Evolutionary conservation across 2,329 filamentous ascomycete genomes (phyloP).

Genomic region (Cordyceps cateniannulata): DNA sequence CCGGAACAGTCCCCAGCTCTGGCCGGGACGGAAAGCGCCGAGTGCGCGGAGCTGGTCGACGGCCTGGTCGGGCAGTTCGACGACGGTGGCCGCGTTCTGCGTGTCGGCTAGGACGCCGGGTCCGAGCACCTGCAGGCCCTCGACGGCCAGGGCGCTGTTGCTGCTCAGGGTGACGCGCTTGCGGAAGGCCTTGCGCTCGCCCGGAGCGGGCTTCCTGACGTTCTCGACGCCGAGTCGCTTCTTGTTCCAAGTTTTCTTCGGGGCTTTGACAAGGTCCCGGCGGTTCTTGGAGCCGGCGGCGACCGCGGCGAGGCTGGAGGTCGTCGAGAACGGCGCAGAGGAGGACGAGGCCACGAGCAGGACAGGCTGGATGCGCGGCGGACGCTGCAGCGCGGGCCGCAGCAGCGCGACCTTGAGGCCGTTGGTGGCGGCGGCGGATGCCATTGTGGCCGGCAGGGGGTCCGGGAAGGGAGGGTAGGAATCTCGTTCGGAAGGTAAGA

Average conservation of each 20-base stretch:
- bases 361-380: constrained; percentile 28
- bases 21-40: constrained; percentile 85
- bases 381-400: constrained; percentile 26
- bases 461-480: neutral
- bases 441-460: constrained; percentile 17
- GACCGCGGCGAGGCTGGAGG: constrained; percentile 21
- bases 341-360: constrained; percentile 16
- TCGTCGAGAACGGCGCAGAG: constrained; percentile 37
- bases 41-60: constrained; percentile 77
- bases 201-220: constrained; percentile 56
- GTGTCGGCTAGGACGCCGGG: constrained; percentile 46
- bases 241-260: constrained; percentile 44
- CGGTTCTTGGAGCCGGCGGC: constrained; percentile 27
- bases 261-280: constrained; percentile 30
- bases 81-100: constrained; percentile 57
- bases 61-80: constrained; percentile 60
- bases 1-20: constrained; percentile 83
- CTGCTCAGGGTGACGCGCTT: constrained; percentile 92
- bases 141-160: constrained; percentile 78
- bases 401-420: constrained; percentile 36
- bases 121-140: constrained; percentile 57
- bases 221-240: constrained; percentile 37
- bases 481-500: neutral
- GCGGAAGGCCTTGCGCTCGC: constrained; percentile 79
- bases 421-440: constrained; percentile 29